Base-by-base conservation (phyloP, 2,329 filamentous ascomycete species). In the Incumbomyces lentus region DNA sequence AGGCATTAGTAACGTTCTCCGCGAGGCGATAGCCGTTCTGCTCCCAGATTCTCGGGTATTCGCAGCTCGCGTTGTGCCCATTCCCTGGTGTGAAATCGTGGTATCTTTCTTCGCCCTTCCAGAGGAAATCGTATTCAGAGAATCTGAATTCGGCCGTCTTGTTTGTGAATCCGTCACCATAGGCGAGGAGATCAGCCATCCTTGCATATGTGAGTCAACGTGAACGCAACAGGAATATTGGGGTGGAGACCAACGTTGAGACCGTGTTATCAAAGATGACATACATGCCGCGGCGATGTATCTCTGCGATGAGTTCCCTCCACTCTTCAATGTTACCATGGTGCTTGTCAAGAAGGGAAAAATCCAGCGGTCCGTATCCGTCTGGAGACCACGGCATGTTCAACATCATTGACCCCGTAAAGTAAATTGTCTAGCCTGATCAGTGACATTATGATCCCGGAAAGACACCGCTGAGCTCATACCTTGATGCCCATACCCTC, bases 211-310 rank as follows among this genome's bases (percentile, higher is more conserved):
- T 26, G 8, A 26, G 22, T 26, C 22, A 26, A 26, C 4, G 22
- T 26, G 5, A 26, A 26, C 22, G 22, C 22, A n/a, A 26, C 22
- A 26, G 5, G 22, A 26, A 26, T 26, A 26, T 26, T 26, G 22
- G 22, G 22, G 22, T 26, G 22, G 22, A 26, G 22, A 26, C 22
- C 22, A 26, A 26, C 4, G 79, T 82, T 39, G 75, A 72, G 59
- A 82, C 71, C 1, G 79, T 82, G 56, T 82, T 82, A 58, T 82
- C 79, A 49, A 82, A 62, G 26, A 83, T 65, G 36, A 82, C 76
- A 63, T 81, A 81, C 78, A 83, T 82, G 44, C 70, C 73, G 26
- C 75, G 68, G 2, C 62, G 61, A 55, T 83, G 79, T n/a, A 82
- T 78, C 40, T 76, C 76, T 7, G 70, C 64, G 45, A 82, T 74